Conservation (phyloP, 2,329 filamentous ascomycete genomes). For the Chaetomiaceae sp. region DNA sequence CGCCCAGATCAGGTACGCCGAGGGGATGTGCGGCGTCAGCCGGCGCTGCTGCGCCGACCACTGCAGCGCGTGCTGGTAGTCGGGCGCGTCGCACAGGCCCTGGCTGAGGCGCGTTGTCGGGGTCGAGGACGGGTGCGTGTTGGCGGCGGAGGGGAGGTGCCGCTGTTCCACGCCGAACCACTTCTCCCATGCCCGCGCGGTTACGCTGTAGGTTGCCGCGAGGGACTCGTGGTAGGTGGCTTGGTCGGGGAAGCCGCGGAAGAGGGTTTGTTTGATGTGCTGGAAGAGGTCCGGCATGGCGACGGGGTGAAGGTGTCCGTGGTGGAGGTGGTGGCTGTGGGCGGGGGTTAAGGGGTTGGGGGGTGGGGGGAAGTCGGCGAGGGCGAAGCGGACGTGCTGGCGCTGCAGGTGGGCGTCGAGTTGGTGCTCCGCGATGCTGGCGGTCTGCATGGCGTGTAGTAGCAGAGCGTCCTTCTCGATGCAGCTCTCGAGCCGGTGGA, state of each 20-base stretch:
- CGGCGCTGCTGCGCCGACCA: slow-evolving; percentile 24
- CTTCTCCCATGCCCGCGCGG: slow-evolving; percentile 24
- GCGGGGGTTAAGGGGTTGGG: background rate
- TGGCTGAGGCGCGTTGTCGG: slow-evolving; percentile 21
- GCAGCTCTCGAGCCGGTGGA: slow-evolving; percentile 11
- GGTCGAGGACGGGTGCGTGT: slow-evolving; percentile 6
- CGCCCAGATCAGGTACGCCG: slow-evolving; percentile 25
- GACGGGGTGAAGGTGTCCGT: background rate
- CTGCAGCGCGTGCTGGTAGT: slow-evolving; percentile 25
- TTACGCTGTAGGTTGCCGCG: slow-evolving; percentile 24
- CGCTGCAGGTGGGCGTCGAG: slow-evolving; percentile 8
- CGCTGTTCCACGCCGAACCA: slow-evolving; percentile 26
- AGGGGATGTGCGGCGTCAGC: slow-evolving; percentile 19
- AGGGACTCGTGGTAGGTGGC: slow-evolving; percentile 26
- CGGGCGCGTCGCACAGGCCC: slow-evolving; percentile 27
- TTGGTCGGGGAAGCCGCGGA: slow-evolving; percentile 21
- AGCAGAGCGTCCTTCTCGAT: slow-evolving; percentile 16
- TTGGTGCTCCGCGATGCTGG: slow-evolving; percentile 11
- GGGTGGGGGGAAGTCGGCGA: background rate
- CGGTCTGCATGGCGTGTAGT: slow-evolving; percentile 11
- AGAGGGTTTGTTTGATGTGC: slow-evolving; percentile 22
- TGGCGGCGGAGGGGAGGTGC: slow-evolving; percentile 21
- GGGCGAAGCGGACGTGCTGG: slow-evolving; percentile 7
- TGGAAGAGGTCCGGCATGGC: slow-evolving; percentile 3
- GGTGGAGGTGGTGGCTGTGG: too few species aligned